Conservation (phyloP, 257 asterid species). For the Haberlea rhodopensis region DNA sequence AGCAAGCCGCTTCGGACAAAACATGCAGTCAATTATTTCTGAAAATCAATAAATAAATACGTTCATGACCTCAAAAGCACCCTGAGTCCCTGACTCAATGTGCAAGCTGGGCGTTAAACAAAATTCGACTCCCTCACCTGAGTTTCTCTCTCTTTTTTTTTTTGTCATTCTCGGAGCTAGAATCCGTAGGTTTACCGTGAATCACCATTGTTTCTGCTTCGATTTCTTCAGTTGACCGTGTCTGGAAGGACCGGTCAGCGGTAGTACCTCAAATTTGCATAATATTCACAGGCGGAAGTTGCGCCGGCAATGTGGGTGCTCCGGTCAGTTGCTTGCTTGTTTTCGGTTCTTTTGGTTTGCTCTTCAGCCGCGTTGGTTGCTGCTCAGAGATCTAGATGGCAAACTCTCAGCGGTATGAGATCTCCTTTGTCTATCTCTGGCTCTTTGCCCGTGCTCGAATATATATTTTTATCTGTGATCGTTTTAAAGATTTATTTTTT, state of each 20-base stretch:
- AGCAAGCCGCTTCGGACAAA: not conserved
- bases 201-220: not conserved
- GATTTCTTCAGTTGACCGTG: not conserved
- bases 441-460: too few relatives aligned
- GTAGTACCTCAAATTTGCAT: not conserved
- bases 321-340: constrained; percentile 31
- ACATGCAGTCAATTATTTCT: not conserved
- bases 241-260: not conserved
- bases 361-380: constrained; percentile 43
- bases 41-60: too few relatives aligned
- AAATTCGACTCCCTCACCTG: not conserved
- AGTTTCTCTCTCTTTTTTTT: too few relatives aligned
- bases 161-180: not conserved
- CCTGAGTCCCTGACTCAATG: not conserved
- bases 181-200: not conserved
- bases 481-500: too few relatives aligned
- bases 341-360: constrained; percentile 39
- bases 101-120: not conserved
- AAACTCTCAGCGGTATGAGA: constrained; percentile 55
- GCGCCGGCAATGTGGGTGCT: constrained; percentile 63
- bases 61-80: not conserved
- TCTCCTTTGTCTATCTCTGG: not conserved
- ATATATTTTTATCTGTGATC: too few relatives aligned
- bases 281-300: constrained; percentile 13
- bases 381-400: constrained; percentile 77